A percentile compares a stretch with the other conserved stretches of the same genome.
Conservation (phyloP, 352 stramenopile species). For the Peronospora farinosa region DNA sequence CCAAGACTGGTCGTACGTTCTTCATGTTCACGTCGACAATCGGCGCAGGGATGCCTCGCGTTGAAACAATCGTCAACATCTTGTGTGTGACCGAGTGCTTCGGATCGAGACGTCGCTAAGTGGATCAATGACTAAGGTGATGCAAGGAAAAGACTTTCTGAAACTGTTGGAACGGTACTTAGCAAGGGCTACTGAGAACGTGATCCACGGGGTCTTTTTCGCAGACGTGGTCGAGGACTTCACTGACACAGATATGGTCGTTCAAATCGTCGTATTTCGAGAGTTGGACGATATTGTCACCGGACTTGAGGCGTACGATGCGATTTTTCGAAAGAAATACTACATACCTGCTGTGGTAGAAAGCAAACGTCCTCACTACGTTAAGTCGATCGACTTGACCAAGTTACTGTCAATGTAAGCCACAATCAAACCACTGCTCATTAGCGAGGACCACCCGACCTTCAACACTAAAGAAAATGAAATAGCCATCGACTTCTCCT, state of each 20-base stretch:
- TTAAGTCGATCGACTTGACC: no score
- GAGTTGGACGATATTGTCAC: conserved; percentile 42
- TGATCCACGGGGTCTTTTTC: no score
- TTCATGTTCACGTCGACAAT: no score
- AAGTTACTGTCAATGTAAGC: no score
- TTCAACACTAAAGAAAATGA: conserved; percentile 65
- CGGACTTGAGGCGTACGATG: no score
- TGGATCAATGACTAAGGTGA: conserved; percentile 66
- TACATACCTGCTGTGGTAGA: no score
- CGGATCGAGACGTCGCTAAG: conserved; percentile 56
- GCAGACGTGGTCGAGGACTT: conserved; percentile 69
- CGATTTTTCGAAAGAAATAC: conserved; percentile 55
- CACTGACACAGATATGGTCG: conserved; percentile 50
- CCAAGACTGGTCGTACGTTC: no score
- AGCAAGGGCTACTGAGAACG: no score
- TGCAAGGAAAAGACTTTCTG: no score
- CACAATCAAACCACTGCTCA: conserved; percentile 45
- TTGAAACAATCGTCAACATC: conserved; percentile 72
- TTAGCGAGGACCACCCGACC: conserved; percentile 54
- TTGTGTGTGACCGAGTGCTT: conserved; percentile 55
- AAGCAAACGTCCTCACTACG: no score
- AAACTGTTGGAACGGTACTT: no score
- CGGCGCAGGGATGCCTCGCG: conserved; percentile 57
- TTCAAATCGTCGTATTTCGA: conserved; percentile 68
- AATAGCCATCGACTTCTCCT: conserved; percentile 64